Percentiles rank a stretch among this genome's conserved stretches.
Evolutionary conservation across 1,284 basidiomycete species (phyloP).

Genomic region (Leccinum huronense): DNA sequence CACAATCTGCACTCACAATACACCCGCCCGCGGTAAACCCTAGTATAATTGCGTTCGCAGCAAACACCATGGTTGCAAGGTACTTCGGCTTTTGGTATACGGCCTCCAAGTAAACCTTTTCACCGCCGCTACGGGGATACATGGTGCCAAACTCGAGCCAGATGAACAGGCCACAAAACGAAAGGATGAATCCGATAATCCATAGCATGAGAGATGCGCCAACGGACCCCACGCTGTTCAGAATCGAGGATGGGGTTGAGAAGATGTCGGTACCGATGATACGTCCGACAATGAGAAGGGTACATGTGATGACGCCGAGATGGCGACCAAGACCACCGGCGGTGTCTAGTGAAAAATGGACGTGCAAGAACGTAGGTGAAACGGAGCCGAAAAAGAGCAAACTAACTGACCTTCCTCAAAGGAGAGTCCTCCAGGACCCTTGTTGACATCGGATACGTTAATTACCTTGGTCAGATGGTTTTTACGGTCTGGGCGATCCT

Average conservation of each 20-base stretch:
- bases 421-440: slow-evolving; percentile 29
- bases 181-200: slow-evolving; percentile 54
- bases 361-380: neutral
- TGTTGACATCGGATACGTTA: slow-evolving; percentile 3
- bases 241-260: slow-evolving; percentile 58
- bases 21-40: slow-evolving; percentile 55
- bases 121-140: slow-evolving; percentile 53
- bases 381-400: neutral
- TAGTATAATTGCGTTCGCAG: slow-evolving; percentile 46
- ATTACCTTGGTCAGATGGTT: neutral
- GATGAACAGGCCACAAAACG: slow-evolving; percentile 50
- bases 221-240: slow-evolving; percentile 47
- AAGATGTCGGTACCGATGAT: slow-evolving; percentile 65
- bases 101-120: slow-evolving; percentile 54
- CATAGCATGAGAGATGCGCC: slow-evolving; percentile 55
- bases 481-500: neutral
- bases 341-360: slow-evolving; percentile 32
- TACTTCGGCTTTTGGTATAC: slow-evolving; percentile 46
- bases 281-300: slow-evolving; percentile 48
- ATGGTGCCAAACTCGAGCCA: slow-evolving; percentile 57
- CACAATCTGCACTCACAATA: slow-evolving; percentile 42
- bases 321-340: slow-evolving; percentile 52
- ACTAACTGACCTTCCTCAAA: slow-evolving; percentile 29
- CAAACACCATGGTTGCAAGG: slow-evolving; percentile 48
- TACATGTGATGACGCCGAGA: slow-evolving; percentile 48